A percentile compares a stretch with the other conserved stretches of the same genome.
These are phyloP conservation scores for Acanthamoeba quina DNA, from an alignment of 208 protist genomes.

Conservation along the genomic window DNA sequence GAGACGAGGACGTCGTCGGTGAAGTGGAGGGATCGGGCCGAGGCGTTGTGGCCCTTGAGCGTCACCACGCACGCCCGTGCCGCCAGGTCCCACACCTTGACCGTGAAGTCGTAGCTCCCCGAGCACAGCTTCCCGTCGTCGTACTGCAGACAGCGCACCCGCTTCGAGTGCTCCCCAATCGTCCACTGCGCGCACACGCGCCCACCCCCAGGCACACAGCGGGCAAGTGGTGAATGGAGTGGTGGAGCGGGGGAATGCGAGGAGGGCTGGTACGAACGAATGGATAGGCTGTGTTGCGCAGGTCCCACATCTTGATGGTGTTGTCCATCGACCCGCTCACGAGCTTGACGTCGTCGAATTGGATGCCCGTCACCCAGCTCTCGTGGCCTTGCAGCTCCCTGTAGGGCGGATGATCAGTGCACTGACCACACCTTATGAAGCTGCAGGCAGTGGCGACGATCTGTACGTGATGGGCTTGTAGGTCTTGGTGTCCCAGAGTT, in stretches of 20 bases:
- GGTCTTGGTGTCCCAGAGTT: constrained; percentile 23
- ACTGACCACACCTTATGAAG: not conserved
- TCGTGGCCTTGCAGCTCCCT: constrained; percentile 46
- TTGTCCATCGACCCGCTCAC: constrained; percentile 64
- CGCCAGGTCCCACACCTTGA: constrained; percentile 56
- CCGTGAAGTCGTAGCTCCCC: too few species aligned
- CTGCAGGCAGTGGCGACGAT: too few species aligned
- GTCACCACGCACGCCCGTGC: not conserved
- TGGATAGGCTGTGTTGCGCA: not conserved
- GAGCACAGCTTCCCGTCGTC: constrained; percentile 33
- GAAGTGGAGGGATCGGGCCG: constrained; percentile 61
- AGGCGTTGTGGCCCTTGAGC: constrained; percentile 43
- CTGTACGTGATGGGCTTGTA: constrained; percentile 14
- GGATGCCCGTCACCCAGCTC: constrained; percentile 39
- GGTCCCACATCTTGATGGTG: constrained; percentile 60
- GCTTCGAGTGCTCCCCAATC: constrained; percentile 8
- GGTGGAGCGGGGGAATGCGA: too few species aligned
- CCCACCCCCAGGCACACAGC: too few species aligned
- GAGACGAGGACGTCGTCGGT: constrained; percentile 42
- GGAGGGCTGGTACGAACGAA: not conserved
- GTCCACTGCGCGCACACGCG: too few species aligned
- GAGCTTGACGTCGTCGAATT: constrained; percentile 50
- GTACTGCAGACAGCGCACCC: constrained; percentile 42
- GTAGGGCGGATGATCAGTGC: too few species aligned
- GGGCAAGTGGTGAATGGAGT: too few species aligned